phyloP scores from a whole-genome alignment of 2,329 filamentous ascomycete genomes.

The Claviceps sp. region DNA sequence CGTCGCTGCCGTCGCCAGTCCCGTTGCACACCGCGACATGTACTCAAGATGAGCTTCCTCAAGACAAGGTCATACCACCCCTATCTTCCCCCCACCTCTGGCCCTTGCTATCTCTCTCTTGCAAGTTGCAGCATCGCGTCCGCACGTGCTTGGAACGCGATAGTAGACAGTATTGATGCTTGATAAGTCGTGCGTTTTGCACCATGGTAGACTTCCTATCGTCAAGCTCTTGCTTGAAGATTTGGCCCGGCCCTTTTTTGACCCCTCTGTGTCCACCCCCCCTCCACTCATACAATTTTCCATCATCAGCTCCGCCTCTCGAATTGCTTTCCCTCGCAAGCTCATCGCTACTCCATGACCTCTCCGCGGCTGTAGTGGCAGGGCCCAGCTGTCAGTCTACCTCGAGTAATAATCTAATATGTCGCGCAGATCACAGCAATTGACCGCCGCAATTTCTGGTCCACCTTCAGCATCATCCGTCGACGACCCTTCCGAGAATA shows the following conservation, averaged over 20 bases:
- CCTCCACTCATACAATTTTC: neutral
- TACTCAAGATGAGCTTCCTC: constrained; percentile 29
- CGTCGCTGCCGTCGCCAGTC: constrained; percentile 9
- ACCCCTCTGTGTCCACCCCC: neutral
- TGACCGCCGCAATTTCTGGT: constrained; percentile 46
- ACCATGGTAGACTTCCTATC: neutral
- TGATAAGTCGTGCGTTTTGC: neutral
- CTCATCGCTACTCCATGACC: constrained; percentile 1
- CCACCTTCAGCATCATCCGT: constrained; percentile 69
- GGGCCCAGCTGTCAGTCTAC: constrained; percentile 8
- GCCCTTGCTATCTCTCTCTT: neutral
- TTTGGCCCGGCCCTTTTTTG: neutral
- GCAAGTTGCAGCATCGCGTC: too few species aligned
- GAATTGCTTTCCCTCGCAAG: neutral
- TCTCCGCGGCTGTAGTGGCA: constrained; percentile 1
- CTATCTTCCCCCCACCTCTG: neutral
- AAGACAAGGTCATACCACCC: constrained; percentile 24
- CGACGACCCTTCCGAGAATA: constrained; percentile 79
- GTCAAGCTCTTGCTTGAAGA: too few species aligned
- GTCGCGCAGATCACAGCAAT: constrained; percentile 35
- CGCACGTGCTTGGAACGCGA: too few species aligned
- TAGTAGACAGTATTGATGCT: too few species aligned
- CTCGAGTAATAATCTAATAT: constrained; percentile 4
- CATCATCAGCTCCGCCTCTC: constrained; percentile 4
- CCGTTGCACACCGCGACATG: constrained; percentile 20